These are phyloP conservation scores for Voacanga thouarsii DNA, from an alignment of 257 asterid genomes.

Conservation along the genomic window DNA sequence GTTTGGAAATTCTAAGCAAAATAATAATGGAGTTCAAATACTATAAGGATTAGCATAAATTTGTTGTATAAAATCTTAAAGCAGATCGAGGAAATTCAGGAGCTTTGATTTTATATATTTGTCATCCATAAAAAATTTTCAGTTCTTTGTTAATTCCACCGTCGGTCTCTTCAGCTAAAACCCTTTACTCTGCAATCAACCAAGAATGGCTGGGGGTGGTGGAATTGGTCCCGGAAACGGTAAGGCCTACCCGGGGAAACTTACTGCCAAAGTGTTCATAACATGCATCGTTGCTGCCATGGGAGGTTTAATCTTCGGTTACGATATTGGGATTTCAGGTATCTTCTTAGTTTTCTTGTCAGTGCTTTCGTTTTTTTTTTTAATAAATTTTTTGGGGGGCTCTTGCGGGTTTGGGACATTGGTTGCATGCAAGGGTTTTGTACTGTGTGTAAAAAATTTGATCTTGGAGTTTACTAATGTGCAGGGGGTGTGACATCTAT, in stretches of 20 bases:
- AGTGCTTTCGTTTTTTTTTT: too few species aligned
- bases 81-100: neutral
- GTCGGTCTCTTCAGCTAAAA: neutral
- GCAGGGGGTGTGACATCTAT: constrained; percentile 82
- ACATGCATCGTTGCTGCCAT: constrained; percentile 74
- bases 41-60: neutral
- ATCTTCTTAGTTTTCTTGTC: too few species aligned
- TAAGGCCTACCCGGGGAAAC: constrained; percentile 68
- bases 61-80: neutral
- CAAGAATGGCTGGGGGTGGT: constrained; percentile 70
- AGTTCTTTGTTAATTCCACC: too few species aligned
- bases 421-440: neutral
- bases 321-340: constrained; percentile 85
- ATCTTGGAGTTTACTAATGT: neutral
- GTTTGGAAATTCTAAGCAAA: too few species aligned
- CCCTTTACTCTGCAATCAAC: neutral
- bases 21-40: too few species aligned
- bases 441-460: neutral
- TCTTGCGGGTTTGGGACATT: too few species aligned
- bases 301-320: constrained; percentile 86
- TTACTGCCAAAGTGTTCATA: constrained; percentile 46
- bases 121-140: neutral
- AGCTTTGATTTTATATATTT: neutral
- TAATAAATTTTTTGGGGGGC: too few species aligned
- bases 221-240: constrained; percentile 35